phyloP scores from a whole-genome alignment of 1,139 yeast species.

The Geotrichum australiense region DNA sequence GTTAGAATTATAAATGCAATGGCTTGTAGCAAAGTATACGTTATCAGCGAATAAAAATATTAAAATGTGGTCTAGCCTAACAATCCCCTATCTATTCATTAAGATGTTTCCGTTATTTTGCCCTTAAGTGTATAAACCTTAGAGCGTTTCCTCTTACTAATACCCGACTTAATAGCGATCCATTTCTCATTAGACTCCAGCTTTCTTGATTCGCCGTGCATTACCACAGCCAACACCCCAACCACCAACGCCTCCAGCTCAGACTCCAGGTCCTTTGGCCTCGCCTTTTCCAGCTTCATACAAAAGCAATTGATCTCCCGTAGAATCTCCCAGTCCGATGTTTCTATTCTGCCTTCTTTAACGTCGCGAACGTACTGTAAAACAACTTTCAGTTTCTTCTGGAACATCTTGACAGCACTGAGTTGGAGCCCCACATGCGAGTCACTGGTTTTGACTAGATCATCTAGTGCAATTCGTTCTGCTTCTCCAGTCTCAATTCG shows the following conservation, averaged over 20 bases:
- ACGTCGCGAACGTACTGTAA: constrained; percentile 25
- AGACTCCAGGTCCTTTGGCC: constrained; percentile 9
- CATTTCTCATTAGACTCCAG: constrained; percentile 15
- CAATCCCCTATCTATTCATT: too few species aligned
- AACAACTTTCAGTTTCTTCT: constrained; percentile 25
- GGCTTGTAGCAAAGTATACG: too few species aligned
- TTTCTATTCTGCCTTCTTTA: constrained; percentile 17
- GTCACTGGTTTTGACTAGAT: constrained; percentile 27
- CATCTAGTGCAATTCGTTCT: constrained; percentile 34
- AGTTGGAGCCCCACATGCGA: constrained; percentile 29
- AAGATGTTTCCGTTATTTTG: too few species aligned
- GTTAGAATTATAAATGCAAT: too few species aligned
- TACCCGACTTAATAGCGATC: constrained; percentile 5
- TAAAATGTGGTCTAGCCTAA: too few species aligned
- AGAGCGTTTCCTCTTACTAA: background rate
- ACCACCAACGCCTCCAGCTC: constrained; percentile 24
- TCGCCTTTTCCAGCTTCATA: constrained; percentile 19
- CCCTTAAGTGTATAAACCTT: too few species aligned
- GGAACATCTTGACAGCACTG: constrained; percentile 31
- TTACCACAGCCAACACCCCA: constrained; percentile 23
- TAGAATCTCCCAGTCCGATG: constrained; percentile 24
- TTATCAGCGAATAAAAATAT: too few species aligned
- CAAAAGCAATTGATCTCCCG: constrained; percentile 27
- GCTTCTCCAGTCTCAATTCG: constrained; percentile 33
- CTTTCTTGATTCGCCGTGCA: constrained; percentile 21